phyloP scores from a whole-genome alignment of 768 basidiomycete species.

The Agaricus subrufescens region DNA sequence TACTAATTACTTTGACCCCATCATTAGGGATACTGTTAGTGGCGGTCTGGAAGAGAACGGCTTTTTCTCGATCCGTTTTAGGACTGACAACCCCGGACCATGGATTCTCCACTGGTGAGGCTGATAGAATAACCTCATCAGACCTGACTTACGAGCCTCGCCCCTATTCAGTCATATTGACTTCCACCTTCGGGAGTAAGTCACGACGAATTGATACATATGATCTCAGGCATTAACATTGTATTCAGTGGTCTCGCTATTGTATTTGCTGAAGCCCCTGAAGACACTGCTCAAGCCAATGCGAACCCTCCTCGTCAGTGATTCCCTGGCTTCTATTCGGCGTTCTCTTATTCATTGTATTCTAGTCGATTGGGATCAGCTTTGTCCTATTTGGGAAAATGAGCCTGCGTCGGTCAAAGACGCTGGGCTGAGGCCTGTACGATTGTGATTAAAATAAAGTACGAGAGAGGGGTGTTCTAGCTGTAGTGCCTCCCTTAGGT shows the following conservation, averaged over 20 bases:
- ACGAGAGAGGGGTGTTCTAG: no score
- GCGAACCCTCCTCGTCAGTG: background rate
- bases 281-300: background rate
- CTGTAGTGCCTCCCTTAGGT: no score
- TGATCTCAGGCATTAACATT: background rate
- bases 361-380: no score
- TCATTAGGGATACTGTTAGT: conserved; percentile 29
- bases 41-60: conserved; percentile 24
- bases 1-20: conserved; percentile 41
- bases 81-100: conserved; percentile 47
- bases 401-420: no score
- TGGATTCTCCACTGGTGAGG: conserved; percentile 48
- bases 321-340: background rate
- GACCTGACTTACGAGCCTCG: background rate
- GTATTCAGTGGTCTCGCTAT: conserved; percentile 26
- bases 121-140: background rate
- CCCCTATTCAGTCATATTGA: conserved; percentile 39
- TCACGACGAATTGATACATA: background rate
- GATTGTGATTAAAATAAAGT: no score
- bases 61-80: conserved; percentile 44
- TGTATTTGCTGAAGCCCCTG: conserved; percentile 27
- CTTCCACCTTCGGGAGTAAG: conserved; percentile 43
- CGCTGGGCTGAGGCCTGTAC: no score
- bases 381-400: no score
- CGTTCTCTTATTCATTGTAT: no score